Evolutionary conservation across 148 eudicot species (phyloP).

Genomic region (Silene latifolia): DNA sequence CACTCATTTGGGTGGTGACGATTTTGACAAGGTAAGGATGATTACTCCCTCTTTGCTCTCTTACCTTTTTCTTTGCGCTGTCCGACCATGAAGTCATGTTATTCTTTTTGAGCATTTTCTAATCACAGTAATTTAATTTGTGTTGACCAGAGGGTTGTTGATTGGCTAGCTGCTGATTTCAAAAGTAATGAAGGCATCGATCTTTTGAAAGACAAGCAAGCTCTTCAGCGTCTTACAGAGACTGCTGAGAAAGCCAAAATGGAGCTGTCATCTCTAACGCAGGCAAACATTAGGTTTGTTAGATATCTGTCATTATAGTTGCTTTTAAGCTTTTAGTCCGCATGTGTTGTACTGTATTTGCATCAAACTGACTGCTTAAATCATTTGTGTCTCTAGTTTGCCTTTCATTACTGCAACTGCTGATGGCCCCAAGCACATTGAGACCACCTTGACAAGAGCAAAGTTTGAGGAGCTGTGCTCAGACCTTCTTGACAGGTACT

Average conservation of each 20-base stretch:
- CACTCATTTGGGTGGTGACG: conserved; percentile 98
- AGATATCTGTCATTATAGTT: neutral
- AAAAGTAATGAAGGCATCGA: conserved; percentile 91
- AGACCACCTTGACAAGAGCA: conserved; percentile 87
- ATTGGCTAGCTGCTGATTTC: conserved; percentile 82
- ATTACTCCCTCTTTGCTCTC: neutral
- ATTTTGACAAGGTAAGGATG: conserved; percentile 76
- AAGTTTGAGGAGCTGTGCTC: conserved; percentile 94
- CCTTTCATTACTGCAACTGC: conserved; percentile 98
- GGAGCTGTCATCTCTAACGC: conserved; percentile 92
- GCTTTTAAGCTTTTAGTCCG: neutral
- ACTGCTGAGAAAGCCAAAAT: conserved; percentile 98
- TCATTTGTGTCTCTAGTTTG: conserved; percentile 41
- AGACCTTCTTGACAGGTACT: conserved; percentile 88
- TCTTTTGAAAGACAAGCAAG: conserved; percentile 94
- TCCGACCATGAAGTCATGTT: neutral
- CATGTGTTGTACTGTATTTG: neutral
- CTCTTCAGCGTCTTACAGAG: conserved; percentile 93
- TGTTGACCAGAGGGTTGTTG: conserved; percentile 79
- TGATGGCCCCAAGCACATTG: conserved; percentile 97
- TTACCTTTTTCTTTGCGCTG: neutral
- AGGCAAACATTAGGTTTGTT: conserved; percentile 74
- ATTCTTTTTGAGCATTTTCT: neutral
- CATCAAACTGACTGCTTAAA: conserved; percentile 11
- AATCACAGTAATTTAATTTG: neutral